phyloP scores from a whole-genome alignment of 208 protist genomes.

The Leishmania guyanensis region DNA sequence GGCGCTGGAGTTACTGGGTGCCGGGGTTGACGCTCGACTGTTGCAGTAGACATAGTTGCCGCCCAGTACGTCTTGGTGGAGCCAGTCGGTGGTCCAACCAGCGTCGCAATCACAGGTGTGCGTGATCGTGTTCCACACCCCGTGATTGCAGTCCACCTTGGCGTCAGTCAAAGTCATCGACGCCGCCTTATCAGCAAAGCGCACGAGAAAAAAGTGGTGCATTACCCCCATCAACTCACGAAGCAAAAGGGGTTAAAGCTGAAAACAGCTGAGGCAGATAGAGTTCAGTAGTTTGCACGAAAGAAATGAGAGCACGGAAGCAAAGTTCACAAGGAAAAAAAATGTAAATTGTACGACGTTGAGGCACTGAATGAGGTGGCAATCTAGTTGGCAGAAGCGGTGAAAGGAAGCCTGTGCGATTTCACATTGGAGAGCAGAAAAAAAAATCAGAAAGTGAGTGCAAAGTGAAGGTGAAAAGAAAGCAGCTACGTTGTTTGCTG shows the following conservation, averaged over 20 bases:
- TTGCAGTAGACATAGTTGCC: constrained; percentile 18
- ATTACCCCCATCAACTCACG: not conserved
- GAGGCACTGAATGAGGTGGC: not conserved
- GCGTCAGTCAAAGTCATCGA: not conserved
- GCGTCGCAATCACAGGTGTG: constrained; percentile 24
- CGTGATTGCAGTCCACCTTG: constrained; percentile 27
- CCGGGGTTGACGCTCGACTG: constrained; percentile 26
- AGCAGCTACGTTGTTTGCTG: not conserved
- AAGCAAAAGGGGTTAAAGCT: not conserved
- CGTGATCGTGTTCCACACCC: constrained; percentile 19
- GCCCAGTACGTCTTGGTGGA: constrained; percentile 24
- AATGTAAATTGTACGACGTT: not conserved
- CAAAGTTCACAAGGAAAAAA: not conserved
- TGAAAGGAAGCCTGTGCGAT: not conserved
- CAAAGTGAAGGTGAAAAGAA: not conserved
- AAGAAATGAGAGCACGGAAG: not conserved
- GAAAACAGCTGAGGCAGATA: not conserved
- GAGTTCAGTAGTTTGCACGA: not conserved
- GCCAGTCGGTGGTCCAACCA: constrained; percentile 30
- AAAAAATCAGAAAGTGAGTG: not conserved
- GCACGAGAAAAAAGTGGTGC: not conserved
- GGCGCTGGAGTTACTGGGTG: constrained; percentile 1
- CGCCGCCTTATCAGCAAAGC: not conserved
- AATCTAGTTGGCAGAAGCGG: not conserved
- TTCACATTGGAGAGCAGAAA: not conserved